A percentile compares a stretch with the other conserved stretches of the same genome.
phyloP scores from a whole-genome alignment of 352 stramenopile species.

The Pythium phragmitis region DNA sequence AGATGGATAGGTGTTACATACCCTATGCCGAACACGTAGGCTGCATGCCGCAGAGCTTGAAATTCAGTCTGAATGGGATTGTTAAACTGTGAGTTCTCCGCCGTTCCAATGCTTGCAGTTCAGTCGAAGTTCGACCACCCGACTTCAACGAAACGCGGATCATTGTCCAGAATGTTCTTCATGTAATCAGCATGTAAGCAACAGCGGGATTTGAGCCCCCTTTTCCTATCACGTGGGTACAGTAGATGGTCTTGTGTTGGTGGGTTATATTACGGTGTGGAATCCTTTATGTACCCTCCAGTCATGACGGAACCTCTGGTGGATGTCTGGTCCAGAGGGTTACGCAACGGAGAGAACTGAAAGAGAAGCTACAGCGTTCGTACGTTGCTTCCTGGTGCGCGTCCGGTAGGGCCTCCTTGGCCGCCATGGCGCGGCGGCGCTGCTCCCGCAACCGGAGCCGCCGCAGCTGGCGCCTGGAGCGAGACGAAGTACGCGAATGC shows the following conservation, averaged over 20 bases:
- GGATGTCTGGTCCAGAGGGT: not conserved
- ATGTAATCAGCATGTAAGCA: constrained; percentile 28
- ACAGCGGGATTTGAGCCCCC: not conserved
- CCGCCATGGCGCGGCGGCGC: constrained; percentile 16
- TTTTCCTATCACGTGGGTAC: not conserved
- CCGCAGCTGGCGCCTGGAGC: constrained; percentile 39
- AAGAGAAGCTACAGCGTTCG: constrained; percentile 16
- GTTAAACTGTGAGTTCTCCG: too few relatives aligned
- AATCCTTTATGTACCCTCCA: not conserved
- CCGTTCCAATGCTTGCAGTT: too few relatives aligned
- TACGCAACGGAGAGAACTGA: not conserved
- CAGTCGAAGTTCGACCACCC: not conserved
- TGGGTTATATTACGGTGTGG: not conserved
- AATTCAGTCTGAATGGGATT: too few relatives aligned
- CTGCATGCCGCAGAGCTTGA: too few relatives aligned
- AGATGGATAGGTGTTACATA: too few relatives aligned
- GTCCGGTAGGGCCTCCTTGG: not conserved
- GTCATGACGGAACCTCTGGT: too few relatives aligned
- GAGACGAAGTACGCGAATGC: constrained; percentile 67
- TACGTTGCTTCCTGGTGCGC: constrained; percentile 8
- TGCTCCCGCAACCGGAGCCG: constrained; percentile 18
- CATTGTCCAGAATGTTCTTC: constrained; percentile 3
- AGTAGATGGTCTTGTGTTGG: not conserved
- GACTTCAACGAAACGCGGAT: constrained; percentile 28
- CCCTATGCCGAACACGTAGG: too few relatives aligned